These are phyloP conservation scores for Chaetomium fimeti DNA, from an alignment of 495 filamentous ascomycete species.

Conservation along the genomic window DNA sequence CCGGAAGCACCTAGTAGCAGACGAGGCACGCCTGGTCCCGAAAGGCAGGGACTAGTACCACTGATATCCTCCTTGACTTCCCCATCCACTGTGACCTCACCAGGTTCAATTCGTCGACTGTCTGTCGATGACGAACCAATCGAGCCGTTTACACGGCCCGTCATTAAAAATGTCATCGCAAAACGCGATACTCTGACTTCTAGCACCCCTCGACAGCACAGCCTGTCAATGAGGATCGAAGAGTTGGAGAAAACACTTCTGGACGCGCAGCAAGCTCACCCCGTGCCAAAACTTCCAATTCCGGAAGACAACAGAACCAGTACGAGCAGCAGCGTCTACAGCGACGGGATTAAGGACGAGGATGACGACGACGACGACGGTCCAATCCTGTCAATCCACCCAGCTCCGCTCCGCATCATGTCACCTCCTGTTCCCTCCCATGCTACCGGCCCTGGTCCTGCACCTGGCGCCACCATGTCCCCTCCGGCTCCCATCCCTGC, in stretches of 20 bases:
- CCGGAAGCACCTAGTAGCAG: constrained; percentile 10
- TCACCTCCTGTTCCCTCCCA: not conserved
- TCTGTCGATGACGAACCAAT: constrained; percentile 29
- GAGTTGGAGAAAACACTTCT: constrained; percentile 38
- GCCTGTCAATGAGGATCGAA: constrained; percentile 49
- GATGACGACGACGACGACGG: constrained; percentile 27
- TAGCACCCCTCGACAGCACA: constrained; percentile 36
- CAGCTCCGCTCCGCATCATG: constrained; percentile 28
- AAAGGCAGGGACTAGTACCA: constrained; percentile 1
- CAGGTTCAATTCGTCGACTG: constrained; percentile 17
- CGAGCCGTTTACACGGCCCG: constrained; percentile 33
- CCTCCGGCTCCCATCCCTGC: not conserved
- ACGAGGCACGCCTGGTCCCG: not conserved
- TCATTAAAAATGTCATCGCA: constrained; percentile 44
- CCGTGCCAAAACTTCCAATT: not conserved
- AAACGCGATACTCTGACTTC: constrained; percentile 46
- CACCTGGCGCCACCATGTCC: not conserved
- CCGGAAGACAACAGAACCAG: constrained; percentile 17
- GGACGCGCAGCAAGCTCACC: constrained; percentile 26
- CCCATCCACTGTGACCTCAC: constrained; percentile 15
- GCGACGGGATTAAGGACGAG: constrained; percentile 24
- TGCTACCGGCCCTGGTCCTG: no score
- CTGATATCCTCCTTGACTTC: constrained; percentile 21
- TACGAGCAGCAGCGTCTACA: constrained; percentile 33
- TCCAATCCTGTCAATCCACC: constrained; percentile 31